phyloP scores from a whole-genome alignment of 139 green algal species.

The Medakamo hakoo region DNA sequence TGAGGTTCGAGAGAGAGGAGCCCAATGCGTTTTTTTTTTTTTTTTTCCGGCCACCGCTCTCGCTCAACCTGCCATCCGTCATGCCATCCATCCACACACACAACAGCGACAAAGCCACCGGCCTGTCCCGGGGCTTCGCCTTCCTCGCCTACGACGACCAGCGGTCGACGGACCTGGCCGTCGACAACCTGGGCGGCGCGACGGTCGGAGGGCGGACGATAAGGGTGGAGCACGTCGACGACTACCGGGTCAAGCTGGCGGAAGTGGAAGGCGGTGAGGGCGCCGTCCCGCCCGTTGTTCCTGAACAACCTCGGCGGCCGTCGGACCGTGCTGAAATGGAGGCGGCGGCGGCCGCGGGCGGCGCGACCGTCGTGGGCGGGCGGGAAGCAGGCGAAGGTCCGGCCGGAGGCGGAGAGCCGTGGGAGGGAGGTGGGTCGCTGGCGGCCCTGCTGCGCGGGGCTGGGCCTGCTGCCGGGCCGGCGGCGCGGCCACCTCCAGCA shows the following conservation, averaged over 20 bases:
- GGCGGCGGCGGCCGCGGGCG: background rate
- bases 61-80: background rate
- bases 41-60: background rate
- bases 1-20: background rate
- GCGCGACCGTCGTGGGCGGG: background rate
- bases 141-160: slow-evolving; percentile 98
- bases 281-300: background rate
- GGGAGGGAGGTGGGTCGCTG: slow-evolving; percentile 15
- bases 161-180: slow-evolving; percentile 83
- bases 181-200: slow-evolving; percentile 92
- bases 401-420: slow-evolving; percentile 16
- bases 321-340: background rate
- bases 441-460: slow-evolving; percentile 13
- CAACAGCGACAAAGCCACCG: slow-evolving; percentile 25
- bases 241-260: slow-evolving; percentile 79
- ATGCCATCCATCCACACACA: background rate
- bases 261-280: slow-evolving; percentile 25
- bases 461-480: no score
- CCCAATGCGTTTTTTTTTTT: background rate
- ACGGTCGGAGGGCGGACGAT: slow-evolving; percentile 64
- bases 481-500: background rate
- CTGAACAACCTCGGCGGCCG: background rate
- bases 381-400: background rate
- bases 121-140: slow-evolving; percentile 77
- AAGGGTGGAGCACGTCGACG: slow-evolving; percentile 87